phyloP scores from a whole-genome alignment of 208 protist genomes.

The Wallacemonas sp. region DNA sequence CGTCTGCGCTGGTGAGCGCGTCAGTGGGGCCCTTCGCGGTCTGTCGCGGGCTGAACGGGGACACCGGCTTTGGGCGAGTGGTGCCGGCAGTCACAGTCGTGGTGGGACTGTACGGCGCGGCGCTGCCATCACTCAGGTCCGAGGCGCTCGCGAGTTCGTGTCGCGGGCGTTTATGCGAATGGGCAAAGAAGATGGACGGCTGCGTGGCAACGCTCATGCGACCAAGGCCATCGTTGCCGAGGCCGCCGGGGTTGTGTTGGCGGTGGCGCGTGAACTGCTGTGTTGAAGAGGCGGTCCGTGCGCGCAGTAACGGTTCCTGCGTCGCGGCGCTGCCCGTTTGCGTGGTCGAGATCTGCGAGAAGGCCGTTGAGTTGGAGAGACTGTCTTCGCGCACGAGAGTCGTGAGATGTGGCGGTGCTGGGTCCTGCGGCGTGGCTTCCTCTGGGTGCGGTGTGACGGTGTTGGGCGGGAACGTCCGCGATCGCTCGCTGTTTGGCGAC shows the following conservation, averaged over 20 bases:
- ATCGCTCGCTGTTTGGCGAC: slow-evolving; percentile 9
- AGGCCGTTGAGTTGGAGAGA: slow-evolving; percentile 10
- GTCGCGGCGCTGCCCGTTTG: not conserved
- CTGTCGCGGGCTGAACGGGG: no score
- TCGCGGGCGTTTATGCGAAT: not conserved
- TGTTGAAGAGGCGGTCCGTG: not conserved
- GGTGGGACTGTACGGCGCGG: no score
- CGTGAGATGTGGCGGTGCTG: not conserved
- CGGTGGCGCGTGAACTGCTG: slow-evolving; percentile 3
- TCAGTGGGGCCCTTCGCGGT: not conserved
- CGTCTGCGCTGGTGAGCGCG: not conserved
- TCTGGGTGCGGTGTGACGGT: not conserved
- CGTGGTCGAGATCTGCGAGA: not conserved
- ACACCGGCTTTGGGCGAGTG: no score
- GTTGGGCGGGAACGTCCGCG: not conserved
- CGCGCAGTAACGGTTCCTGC: not conserved
- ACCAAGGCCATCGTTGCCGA: slow-evolving; percentile 2
- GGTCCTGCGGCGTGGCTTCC: not conserved
- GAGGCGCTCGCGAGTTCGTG: no score
- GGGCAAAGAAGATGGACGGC: not conserved
- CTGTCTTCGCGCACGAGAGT: slow-evolving; percentile 8
- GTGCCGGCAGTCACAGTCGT: no score
- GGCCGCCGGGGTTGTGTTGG: not conserved
- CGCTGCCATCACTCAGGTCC: no score
- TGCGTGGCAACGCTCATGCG: slow-evolving; percentile 6